A percentile compares a stretch with the other conserved stretches of the same genome.
Evolutionary conservation across 805 yeast species (phyloP).

Genomic region (Wickerhamomyces bovis): DNA sequence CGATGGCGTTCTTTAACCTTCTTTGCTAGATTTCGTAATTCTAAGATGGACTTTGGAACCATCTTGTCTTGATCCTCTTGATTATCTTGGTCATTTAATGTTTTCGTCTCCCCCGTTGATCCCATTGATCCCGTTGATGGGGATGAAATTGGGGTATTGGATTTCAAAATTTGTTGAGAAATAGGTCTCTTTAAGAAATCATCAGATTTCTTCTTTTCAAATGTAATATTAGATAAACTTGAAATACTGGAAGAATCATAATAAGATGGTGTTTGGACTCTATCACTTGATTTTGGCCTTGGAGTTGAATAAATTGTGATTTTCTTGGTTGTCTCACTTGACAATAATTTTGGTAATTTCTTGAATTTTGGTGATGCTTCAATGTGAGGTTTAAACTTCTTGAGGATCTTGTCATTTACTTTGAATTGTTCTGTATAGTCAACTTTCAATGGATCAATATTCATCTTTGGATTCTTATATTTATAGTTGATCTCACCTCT

Average conservation of each 20-base stretch:
- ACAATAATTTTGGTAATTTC: slow-evolving; percentile 17
- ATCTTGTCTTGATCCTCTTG: no score
- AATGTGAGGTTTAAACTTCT: slow-evolving; percentile 12
- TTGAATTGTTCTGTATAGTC: background rate
- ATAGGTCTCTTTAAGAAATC: background rate
- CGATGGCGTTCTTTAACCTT: slow-evolving; percentile 19
- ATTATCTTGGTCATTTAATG: background rate
- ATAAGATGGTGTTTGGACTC: slow-evolving; percentile 24
- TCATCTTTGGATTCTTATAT: slow-evolving; percentile 1
- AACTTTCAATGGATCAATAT: background rate
- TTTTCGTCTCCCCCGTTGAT: background rate
- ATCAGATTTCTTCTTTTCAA: slow-evolving; percentile 14
- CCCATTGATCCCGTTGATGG: background rate
- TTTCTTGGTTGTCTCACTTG: slow-evolving; percentile 9
- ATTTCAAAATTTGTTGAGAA: background rate
- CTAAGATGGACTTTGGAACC: slow-evolving; percentile 20
- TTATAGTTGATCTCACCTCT: slow-evolving; percentile 27
- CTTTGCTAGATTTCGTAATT: slow-evolving; percentile 19
- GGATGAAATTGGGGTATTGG: background rate
- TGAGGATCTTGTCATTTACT: background rate
- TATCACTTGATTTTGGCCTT: slow-evolving; percentile 25
- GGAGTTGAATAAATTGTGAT: slow-evolving; percentile 23
- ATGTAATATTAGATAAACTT: slow-evolving; percentile 21
- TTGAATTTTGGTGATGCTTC: slow-evolving; percentile 17
- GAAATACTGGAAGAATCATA: slow-evolving; percentile 21